Evolutionary conservation across 108 stramenopile species (phyloP), one percentile per base, ranked within the genome.

Genomic region (Pseudonitzschia delicatissima): DNA sequence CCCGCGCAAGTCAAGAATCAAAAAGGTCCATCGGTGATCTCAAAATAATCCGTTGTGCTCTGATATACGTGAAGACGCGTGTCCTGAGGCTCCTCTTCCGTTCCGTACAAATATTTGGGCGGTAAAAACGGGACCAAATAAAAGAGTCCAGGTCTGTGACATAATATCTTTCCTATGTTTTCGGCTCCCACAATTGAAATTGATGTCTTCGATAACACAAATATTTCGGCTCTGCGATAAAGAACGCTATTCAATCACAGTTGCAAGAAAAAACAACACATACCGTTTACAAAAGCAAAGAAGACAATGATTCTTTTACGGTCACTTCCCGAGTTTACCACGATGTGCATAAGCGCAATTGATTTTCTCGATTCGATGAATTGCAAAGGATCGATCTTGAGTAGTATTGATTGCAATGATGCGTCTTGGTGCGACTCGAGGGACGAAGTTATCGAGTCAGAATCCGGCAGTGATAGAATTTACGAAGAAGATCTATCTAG

Each of bases 331-430:
- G 60, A 61, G n/a, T 61, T 61, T 28, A 39, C 60, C 2, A 61
- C 60, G 12, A 61, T 61, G 37, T 61, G 37, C 60, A 61, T 37
- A 3, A 20, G 32, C 15, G 60, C 60, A 33, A 20, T 61, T 21
- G 60, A 61, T 21, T 37, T 42, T 23, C 39, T 61, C 34, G 26
- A 37, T 61, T 21, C 39, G 3, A 61, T 40, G 39, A 61, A 37
- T 27, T 61, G 60, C 37, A 61, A 61, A 61, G 60, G 60, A n/a
- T 37, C 60, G 17, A 18, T 61, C n/a, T 40, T 61, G 5, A 33
- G 32, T 26, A 61, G 6, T 5, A 40, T 61, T 23, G 32, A 36
- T 15, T 61, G 60, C 23, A 61, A 23, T 13, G 60, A 61, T 4
- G 20, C 60, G 3, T 37, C 60, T 25, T 61, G 39, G 36, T 26